Evolutionary conservation across 495 filamentous ascomycete species (phyloP), one percentile per base, ranked within the genome.

Genomic region (Aspergillus bridgeri): DNA sequence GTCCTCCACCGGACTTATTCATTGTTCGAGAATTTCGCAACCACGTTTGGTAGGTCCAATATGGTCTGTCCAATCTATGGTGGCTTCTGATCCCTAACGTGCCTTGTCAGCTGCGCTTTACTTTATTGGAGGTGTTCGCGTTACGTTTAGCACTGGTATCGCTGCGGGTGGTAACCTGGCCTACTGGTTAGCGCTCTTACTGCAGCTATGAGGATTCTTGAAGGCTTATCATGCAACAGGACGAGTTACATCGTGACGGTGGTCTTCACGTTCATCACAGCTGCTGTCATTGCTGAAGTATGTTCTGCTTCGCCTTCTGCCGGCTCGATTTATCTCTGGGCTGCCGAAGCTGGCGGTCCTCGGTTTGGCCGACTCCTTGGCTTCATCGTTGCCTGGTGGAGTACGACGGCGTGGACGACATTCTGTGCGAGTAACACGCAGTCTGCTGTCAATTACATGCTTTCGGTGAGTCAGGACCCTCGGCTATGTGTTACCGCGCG

Each of bases 371-470:
- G 81, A 45, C 66, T 83, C 3, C 65, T 83, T 27, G 81, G 81
- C 7, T 82, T 83, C 62, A 68, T 81, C 38, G 81, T 82, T 29
- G 81, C 81, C 4, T 83, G 81, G 81, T 83, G 81, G 81, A 82
- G 79, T 68, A 82, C 79, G 9, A 83, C 81, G 2, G 81, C 81
- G 7, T 83, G 81, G 81, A 83, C 81, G 22, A 83, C 81, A 5
- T 83, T 83, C 58, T 79, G 76, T 60, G 77, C 77, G 6, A 80
- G 77, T 58, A 81, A 81, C 65, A 80, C 76, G 6, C 81, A 83
- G 58, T 68, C 80, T 23, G 76, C 81, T 1, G 72, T 68, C 5
- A 83, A 83, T 61, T 83, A 81, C 48, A 76, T 83, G 73, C 78
- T 83, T 51, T 76, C 80, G 42, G 76, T 79, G 58, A 19, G 73